Percentiles rank a stretch among this genome's conserved stretches.
Evolutionary conservation across 163 green algal species (phyloP).

Genomic region (Chlorella variabilis): DNA sequence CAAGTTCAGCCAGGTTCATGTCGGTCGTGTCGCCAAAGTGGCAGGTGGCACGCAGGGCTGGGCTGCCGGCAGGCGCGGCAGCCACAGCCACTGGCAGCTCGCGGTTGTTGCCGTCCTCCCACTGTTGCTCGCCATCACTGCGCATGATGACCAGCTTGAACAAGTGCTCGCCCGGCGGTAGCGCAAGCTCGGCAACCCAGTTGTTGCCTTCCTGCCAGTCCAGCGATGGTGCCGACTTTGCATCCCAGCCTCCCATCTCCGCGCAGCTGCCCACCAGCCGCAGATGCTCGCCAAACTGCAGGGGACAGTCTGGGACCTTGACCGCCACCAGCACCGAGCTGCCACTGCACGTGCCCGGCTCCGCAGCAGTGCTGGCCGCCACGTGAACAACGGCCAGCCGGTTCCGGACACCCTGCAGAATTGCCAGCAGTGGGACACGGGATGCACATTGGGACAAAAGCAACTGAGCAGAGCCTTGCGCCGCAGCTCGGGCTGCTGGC

Average conservation of each 20-base stretch:
- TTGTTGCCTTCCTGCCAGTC: not conserved
- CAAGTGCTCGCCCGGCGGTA: not conserved
- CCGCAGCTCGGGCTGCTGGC: no score
- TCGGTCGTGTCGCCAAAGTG: not conserved
- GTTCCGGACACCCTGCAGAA: not conserved
- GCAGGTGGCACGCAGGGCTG: not conserved
- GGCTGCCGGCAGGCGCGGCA: not conserved
- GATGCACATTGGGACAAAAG: no score
- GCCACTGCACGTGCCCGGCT: no score
- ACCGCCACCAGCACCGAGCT: not conserved
- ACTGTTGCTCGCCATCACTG: not conserved
- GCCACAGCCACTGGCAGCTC: not conserved
- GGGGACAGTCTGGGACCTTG: not conserved
- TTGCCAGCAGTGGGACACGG: no score
- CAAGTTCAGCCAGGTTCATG: not conserved
- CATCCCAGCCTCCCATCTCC: constrained; percentile 3
- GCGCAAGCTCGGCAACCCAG: not conserved
- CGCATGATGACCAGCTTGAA: constrained; percentile 14
- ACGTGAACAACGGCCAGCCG: not conserved
- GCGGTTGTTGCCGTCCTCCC: not conserved
- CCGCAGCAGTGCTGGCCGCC: no score
- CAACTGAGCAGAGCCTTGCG: no score
- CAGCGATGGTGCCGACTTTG: not conserved
- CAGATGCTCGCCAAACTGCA: not conserved
- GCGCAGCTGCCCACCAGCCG: not conserved